Base-by-base conservation (phyloP, 208 protist genomes). In the Novymonas esmeraldas region DNA sequence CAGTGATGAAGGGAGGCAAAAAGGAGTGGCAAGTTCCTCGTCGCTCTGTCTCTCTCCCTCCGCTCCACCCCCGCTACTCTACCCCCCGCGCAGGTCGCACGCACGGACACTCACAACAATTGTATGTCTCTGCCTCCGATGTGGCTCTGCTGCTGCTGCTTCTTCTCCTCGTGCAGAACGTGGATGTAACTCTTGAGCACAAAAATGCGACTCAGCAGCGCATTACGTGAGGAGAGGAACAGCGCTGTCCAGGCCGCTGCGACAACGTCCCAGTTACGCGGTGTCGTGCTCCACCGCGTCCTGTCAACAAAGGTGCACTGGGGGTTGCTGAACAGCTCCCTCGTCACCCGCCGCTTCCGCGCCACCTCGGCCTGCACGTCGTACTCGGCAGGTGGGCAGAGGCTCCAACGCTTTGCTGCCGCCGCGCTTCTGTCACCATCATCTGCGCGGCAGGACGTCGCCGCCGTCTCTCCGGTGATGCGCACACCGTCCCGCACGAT, bases 191-290 rank as follows among this genome's bases (percentile, higher is more conserved):
- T 10, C 24, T 81, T 52, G 0, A 89, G 42, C 26, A 41, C 54
- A 14, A 28, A n/a, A 46, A 89, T 51, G 22, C 84, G 79, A 22
- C 42, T 31, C 51, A 81, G 18, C 16, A 89, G 31, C 1, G 33
- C 56, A 4, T 59, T 56, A 24, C 70, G 52, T 14, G 76, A 34
- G 6, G 76, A 36, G 18, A 24, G 22, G 31, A 82, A 36, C 28
- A 89, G 59, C 29, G 58, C 77, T n/a, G 81, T 70, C 57, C 71
- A 89, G 2, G 79, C 78, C 26, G 16, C 68, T 26, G 54, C 18
- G 22, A 79, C 61, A 2, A 34, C n/a, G 20, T n/a, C 36, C 3
- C 38, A 26, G 20, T 73, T 60, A 16, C 49, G 6, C 9, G 36
- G 20, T 1, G 59, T 55, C 6, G 67, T 73, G 10, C 58, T 66